Percentiles rank a stretch among this genome's conserved stretches.
phyloP scores from a whole-genome alignment of 345 rosid species.

The Odontarrhena argentea region DNA sequence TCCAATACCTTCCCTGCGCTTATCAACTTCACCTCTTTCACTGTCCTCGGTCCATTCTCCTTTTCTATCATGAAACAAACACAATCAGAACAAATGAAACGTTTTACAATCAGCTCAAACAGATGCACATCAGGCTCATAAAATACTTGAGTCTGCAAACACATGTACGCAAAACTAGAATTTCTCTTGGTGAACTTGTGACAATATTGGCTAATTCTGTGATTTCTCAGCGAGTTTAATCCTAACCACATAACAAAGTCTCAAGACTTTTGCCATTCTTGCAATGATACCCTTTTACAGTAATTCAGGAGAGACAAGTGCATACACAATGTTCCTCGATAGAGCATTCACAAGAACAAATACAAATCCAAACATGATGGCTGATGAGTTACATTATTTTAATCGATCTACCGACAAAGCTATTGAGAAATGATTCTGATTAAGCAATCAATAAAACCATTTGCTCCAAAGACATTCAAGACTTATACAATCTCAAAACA shows the following conservation, averaged over 20 bases:
- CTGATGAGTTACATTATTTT: not conserved
- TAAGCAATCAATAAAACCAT: not conserved
- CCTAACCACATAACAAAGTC: slow-evolving; percentile 1
- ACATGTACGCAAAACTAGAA: not conserved
- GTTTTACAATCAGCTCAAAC: slow-evolving; percentile 13
- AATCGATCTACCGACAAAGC: not conserved
- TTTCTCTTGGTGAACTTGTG: not conserved
- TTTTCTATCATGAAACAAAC: slow-evolving; percentile 54
- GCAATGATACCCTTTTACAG: not conserved
- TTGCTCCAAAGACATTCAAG: slow-evolving; percentile 10
- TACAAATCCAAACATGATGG: not conserved
- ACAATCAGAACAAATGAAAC: slow-evolving; percentile 14
- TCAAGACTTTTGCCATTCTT: not conserved
- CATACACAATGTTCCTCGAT: not conserved
- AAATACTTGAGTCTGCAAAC: not conserved
- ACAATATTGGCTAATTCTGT: not conserved
- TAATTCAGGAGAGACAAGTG: not conserved
- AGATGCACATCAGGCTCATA: not conserved
- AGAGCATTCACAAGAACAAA: not conserved
- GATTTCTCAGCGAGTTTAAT: not conserved
- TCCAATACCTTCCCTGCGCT: slow-evolving; percentile 94
- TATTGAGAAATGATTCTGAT: not conserved
- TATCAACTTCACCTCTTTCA: slow-evolving; percentile 88
- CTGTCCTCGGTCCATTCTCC: slow-evolving; percentile 83
- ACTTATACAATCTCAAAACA: slow-evolving; percentile 1